Evolutionary conservation across 306 rosid genomes (phyloP).

Genomic region (Inga oerstediana): DNA sequence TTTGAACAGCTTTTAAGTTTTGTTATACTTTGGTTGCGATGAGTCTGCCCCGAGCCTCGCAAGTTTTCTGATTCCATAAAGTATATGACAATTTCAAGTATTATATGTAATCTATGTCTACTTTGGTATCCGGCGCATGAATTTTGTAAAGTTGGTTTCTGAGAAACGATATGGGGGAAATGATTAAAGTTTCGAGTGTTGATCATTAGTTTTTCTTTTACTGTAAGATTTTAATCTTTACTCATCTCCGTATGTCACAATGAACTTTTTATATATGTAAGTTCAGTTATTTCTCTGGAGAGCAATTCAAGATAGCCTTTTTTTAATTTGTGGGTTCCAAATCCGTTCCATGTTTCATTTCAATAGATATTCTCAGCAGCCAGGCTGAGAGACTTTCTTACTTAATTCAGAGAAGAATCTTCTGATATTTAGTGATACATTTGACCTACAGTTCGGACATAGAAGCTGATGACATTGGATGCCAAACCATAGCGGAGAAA

Average conservation of each 20-base stretch:
- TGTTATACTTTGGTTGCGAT: background rate
- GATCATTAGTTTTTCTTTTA: background rate
- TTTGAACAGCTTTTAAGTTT: background rate
- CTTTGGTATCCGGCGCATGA: background rate
- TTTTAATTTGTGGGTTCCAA: background rate
- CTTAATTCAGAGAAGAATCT: background rate
- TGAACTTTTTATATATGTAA: background rate
- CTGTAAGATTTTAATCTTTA: background rate
- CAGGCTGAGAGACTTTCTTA: background rate
- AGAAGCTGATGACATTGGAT: background rate
- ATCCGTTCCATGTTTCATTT: background rate
- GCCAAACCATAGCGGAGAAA: background rate
- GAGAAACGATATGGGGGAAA: background rate
- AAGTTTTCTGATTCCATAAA: background rate
- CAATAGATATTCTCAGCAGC: slow-evolving; percentile 1
- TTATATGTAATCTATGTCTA: background rate
- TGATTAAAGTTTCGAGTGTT: background rate
- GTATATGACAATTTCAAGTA: background rate
- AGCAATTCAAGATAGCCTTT: background rate
- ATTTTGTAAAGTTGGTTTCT: background rate
- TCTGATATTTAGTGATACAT: background rate
- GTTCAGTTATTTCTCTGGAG: background rate
- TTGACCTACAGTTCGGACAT: background rate
- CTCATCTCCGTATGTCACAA: background rate
- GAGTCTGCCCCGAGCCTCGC: background rate